phyloP scores from a whole-genome alignment of 257 asterid genomes.

The Schizonepeta tenuifolia region DNA sequence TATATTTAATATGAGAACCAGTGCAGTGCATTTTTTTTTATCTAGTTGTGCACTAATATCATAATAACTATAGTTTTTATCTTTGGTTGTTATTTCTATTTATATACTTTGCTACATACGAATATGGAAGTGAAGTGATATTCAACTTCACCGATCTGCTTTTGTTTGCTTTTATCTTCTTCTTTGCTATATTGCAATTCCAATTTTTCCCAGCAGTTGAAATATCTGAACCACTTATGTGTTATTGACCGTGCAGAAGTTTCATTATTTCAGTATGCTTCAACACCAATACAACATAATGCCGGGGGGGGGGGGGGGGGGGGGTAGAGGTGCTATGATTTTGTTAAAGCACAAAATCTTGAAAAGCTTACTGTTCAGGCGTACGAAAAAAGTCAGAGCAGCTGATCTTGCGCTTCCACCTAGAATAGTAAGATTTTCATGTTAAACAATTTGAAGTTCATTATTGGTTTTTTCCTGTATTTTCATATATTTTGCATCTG shows the following conservation, averaged over 20 bases:
- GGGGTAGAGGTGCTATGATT: constrained; percentile 78
- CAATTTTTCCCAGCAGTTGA: constrained; percentile 19
- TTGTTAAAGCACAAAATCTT: constrained; percentile 77
- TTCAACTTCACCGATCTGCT: constrained; percentile 21
- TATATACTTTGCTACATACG: neutral
- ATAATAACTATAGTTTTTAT: neutral
- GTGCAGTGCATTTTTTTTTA: constrained; percentile 3
- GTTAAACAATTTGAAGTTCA: constrained; percentile 7
- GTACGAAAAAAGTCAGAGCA: constrained; percentile 96
- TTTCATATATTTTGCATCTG: constrained; percentile 12
- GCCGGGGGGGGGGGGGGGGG: constrained; percentile 52
- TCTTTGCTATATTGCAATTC: constrained; percentile 18
- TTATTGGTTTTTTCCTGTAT: constrained; percentile 22
- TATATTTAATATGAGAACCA: neutral
- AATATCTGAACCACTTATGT: constrained; percentile 28
- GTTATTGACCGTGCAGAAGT: constrained; percentile 24
- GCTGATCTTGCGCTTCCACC: constrained; percentile 98
- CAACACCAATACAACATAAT: constrained; percentile 73
- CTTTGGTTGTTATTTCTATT: neutral
- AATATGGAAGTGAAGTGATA: neutral
- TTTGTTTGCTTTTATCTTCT: constrained; percentile 16
- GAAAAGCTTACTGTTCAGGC: constrained; percentile 78
- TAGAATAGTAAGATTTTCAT: constrained; percentile 63
- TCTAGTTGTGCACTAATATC: neutral
- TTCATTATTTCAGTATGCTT: constrained; percentile 58